Conservation (phyloP, 2,329 filamentous ascomycete species). For the Sporothrix protearum region DNA sequence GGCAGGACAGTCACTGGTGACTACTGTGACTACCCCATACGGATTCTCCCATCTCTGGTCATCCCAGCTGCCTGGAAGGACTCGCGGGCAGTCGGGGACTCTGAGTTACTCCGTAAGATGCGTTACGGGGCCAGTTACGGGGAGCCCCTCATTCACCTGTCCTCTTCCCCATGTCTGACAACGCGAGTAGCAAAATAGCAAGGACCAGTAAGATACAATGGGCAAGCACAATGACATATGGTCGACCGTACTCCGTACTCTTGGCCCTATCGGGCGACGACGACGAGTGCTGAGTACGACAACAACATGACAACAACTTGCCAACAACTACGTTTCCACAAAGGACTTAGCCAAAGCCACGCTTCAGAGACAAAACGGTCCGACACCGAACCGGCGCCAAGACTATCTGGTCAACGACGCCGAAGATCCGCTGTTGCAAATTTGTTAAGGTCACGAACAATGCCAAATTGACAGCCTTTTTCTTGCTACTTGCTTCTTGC, state of each 20-base stretch:
- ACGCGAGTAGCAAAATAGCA: no score
- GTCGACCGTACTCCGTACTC: not conserved
- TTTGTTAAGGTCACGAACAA: not conserved
- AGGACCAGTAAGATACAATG: not conserved
- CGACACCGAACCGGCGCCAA: not conserved
- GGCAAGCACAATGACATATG: not conserved
- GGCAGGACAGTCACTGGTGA: not conserved
- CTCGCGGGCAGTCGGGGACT: constrained; percentile 1
- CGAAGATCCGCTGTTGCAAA: not conserved
- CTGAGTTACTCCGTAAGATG: no score
- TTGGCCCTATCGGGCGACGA: constrained; percentile 1
- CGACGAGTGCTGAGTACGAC: no score
- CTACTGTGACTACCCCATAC: no score
- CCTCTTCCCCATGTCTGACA: no score
- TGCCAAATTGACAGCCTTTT: not conserved
- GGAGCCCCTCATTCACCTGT: not conserved
- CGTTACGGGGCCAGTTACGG: not conserved
- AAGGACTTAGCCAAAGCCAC: not conserved
- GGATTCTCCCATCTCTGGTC: not conserved
- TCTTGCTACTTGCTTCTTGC: not conserved
- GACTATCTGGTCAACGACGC: not conserved
- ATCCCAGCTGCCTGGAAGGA: not conserved
- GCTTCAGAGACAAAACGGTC: not conserved
- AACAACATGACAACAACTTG: not conserved
- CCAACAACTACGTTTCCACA: not conserved